These are phyloP conservation scores for Aspergillus carlsbadensis DNA, from an alignment of 495 filamentous ascomycete genomes.

Conservation along the genomic window DNA sequence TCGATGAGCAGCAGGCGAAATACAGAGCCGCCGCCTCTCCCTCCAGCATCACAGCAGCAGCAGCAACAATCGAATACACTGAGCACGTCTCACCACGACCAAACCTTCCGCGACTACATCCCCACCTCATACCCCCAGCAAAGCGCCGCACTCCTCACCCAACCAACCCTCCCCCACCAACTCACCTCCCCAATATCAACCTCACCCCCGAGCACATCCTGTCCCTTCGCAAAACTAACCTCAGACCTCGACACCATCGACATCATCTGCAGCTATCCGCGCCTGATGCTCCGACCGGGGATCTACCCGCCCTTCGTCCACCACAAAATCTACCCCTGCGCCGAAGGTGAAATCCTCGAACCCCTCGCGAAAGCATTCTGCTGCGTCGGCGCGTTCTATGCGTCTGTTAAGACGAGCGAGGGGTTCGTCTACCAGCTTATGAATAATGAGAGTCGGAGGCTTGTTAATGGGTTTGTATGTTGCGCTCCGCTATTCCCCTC, in stretches of 20 bases:
- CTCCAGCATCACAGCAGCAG: neutral
- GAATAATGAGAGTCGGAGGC: conserved; percentile 6
- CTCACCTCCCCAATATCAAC: neutral
- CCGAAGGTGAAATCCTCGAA: conserved; percentile 1
- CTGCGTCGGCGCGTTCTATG: conserved; percentile 6
- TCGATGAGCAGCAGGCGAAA: neutral
- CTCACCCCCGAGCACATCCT: neutral
- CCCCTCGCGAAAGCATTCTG: conserved; percentile 6
- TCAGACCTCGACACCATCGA: conserved; percentile 2
- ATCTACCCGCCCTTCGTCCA: conserved; percentile 11
- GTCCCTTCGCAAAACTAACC: neutral
- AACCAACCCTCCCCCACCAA: neutral
- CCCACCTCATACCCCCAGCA: neutral
- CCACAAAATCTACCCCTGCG: conserved; percentile 10
- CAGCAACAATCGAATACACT: neutral
- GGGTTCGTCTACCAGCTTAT: conserved; percentile 3
- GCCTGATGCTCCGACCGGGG: conserved; percentile 4
- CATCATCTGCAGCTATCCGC: conserved; percentile 6
- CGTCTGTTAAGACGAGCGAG: conserved; percentile 4
- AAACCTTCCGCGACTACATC: neutral
- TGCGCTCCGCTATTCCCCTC: neutral
- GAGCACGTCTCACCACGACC: neutral
- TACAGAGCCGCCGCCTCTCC: neutral
- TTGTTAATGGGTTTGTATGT: conserved; percentile 9
- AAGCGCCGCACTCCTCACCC: neutral